phyloP scores from a whole-genome alignment of 805 yeast genomes.

The Ogataea sp. region DNA sequence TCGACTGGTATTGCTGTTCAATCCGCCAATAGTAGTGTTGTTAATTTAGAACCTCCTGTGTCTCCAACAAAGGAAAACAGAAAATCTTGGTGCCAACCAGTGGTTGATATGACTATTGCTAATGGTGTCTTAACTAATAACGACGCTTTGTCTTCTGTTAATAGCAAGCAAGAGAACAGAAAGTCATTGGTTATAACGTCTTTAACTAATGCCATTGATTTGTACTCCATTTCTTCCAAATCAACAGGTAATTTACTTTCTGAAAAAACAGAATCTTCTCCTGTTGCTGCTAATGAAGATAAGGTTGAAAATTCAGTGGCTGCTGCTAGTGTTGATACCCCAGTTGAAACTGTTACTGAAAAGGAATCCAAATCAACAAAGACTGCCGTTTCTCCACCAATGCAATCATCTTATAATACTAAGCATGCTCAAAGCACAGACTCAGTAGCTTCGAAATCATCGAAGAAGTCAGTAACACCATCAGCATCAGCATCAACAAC shows the following conservation, averaged over 20 bases:
- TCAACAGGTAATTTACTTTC: constrained; percentile 8
- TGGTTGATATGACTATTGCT: constrained; percentile 23
- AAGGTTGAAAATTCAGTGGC: neutral
- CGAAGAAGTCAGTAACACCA: neutral
- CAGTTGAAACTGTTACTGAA: neutral
- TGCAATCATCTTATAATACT: too few relatives aligned
- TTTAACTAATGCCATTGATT: constrained; percentile 24
- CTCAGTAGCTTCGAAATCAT: neutral
- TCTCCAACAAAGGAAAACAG: constrained; percentile 21
- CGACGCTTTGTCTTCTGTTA: neutral
- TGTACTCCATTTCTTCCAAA: constrained; percentile 16
- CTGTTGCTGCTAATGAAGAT: neutral
- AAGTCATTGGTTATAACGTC: constrained; percentile 26
- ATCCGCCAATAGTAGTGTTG: neutral
- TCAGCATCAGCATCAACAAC: neutral
- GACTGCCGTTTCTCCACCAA: too few relatives aligned
- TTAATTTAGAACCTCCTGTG: constrained; percentile 3
- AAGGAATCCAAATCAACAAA: neutral
- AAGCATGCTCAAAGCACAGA: neutral
- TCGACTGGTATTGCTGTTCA: too few relatives aligned
- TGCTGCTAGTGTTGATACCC: constrained; percentile 2
- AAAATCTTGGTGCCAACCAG: constrained; percentile 24
- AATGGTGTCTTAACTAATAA: constrained; percentile 21
- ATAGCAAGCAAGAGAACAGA: constrained; percentile 17
- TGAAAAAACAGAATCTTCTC: neutral